phyloP scores from a whole-genome alignment of 306 rosid species.

The Vicia faba region DNA sequence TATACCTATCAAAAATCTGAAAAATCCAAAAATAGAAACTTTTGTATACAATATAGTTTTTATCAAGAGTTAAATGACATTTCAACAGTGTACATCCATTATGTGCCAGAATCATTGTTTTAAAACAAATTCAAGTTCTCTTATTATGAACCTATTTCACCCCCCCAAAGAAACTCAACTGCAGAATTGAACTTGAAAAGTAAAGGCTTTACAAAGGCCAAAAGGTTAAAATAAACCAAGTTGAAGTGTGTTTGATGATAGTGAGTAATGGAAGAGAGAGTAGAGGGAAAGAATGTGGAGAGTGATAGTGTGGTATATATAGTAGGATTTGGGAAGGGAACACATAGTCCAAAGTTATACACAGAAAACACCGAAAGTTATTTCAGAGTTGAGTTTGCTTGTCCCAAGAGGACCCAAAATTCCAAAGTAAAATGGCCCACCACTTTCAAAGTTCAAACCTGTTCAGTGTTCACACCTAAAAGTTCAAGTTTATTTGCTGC shows the following conservation, averaged over 20 bases:
- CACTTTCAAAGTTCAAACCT: constrained; percentile 29
- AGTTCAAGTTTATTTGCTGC: constrained; percentile 21
- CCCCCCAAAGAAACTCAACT: constrained; percentile 27
- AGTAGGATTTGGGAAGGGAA: constrained; percentile 38
- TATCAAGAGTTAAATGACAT: constrained; percentile 52
- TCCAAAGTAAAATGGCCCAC: constrained; percentile 64
- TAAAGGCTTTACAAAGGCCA: constrained; percentile 44
- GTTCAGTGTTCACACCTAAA: constrained; percentile 60
- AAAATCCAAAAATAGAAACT: constrained; percentile 91
- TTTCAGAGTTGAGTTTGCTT: constrained; percentile 58
- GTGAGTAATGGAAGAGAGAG: constrained; percentile 31
- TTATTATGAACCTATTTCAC: constrained; percentile 39
- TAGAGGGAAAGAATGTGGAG: constrained; percentile 43
- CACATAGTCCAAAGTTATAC: constrained; percentile 47
- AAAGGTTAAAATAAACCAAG: neutral
- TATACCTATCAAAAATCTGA: constrained; percentile 69
- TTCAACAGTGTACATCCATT: constrained; percentile 56
- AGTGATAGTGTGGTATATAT: constrained; percentile 43
- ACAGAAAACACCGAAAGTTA: constrained; percentile 82
- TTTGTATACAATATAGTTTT: constrained; percentile 57
- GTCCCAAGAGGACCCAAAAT: constrained; percentile 69
- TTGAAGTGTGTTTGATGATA: constrained; percentile 6
- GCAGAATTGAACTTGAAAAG: constrained; percentile 25
- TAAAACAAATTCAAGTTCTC: constrained; percentile 37
- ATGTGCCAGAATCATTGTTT: constrained; percentile 72